Conservation (phyloP, 2,329 filamentous ascomycete species). For the Raffaelea ambrosiae region DNA sequence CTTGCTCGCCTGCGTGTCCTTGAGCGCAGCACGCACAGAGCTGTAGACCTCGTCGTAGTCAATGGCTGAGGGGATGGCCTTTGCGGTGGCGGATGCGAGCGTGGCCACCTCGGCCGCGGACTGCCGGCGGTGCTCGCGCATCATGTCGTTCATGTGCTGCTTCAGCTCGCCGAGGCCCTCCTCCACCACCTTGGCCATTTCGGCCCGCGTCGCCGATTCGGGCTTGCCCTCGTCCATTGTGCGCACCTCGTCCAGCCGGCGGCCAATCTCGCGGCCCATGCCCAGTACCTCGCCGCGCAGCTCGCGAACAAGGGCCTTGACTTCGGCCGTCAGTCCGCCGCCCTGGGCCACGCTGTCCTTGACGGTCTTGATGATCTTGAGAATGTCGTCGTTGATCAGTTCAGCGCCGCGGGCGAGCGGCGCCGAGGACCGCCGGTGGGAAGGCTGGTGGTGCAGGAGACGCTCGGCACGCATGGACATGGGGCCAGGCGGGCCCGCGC, state of each 20-base stretch:
- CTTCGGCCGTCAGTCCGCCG: conserved; percentile 82
- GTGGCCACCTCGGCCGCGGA: conserved; percentile 45
- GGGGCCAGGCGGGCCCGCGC: conserved; percentile 14
- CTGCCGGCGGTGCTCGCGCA: conserved; percentile 66
- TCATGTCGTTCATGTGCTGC: conserved; percentile 70
- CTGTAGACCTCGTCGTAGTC: conserved; percentile 83
- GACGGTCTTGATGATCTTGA: conserved; percentile 75
- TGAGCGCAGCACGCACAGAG: conserved; percentile 67
- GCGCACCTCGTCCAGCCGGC: conserved; percentile 67
- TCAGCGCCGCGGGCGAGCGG: conserved; percentile 39
- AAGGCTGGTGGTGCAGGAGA: conserved; percentile 32
- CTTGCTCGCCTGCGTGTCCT: conserved; percentile 43
- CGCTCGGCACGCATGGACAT: conserved; percentile 34
- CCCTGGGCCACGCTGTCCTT: conserved; percentile 87
- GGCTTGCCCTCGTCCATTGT: conserved; percentile 34
- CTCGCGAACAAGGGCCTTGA: conserved; percentile 84
- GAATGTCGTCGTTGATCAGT: conserved; percentile 65
- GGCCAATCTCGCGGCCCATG: conserved; percentile 86
- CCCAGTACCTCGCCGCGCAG: conserved; percentile 86
- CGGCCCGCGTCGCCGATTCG: conserved; percentile 52
- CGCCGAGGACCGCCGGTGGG: conserved; percentile 36
- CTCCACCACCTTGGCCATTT: conserved; percentile 70
- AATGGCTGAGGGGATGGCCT: conserved; percentile 40
- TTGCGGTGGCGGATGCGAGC: conserved; percentile 38
- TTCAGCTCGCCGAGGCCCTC: conserved; percentile 75